Percentiles rank a stretch among this genome's conserved stretches.
These are phyloP conservation scores for Rhododendron ovatum DNA, from an alignment of 148 eudicot genomes.

Conservation along the genomic window DNA sequence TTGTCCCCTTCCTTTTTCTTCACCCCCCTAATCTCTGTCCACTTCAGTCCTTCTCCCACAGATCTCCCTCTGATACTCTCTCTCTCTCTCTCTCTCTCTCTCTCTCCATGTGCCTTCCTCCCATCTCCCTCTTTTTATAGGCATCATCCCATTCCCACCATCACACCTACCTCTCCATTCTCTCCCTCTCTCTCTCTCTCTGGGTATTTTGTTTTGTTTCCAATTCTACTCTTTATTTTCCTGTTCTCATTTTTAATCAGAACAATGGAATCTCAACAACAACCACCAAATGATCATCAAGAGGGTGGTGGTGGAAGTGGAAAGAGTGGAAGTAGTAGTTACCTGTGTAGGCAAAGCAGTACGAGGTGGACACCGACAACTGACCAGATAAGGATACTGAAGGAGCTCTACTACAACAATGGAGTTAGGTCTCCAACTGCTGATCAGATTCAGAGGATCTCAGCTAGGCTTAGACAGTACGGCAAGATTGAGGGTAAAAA, in stretches of 20 bases:
- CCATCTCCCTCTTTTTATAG: slow-evolving; percentile 13
- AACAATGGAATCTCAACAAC: slow-evolving; percentile 52
- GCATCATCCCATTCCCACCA: slow-evolving; percentile 11
- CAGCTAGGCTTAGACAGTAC: slow-evolving; percentile 76
- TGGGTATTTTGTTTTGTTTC: slow-evolving; percentile 11
- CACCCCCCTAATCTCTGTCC: slow-evolving; percentile 40
- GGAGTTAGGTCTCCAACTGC: slow-evolving; percentile 87
- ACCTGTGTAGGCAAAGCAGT: slow-evolving; percentile 69
- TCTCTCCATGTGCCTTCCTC: slow-evolving; percentile 43
- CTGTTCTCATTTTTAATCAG: not conserved
- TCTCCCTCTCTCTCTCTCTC: slow-evolving; percentile 12
- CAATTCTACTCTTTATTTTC: slow-evolving; percentile 7
- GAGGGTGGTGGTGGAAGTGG: slow-evolving; percentile 15
- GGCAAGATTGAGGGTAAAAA: slow-evolving; percentile 98
- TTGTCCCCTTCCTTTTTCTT: slow-evolving; percentile 85
- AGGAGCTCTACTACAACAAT: slow-evolving; percentile 92
- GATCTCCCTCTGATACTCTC: slow-evolving; percentile 59
- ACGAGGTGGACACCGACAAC: slow-evolving; percentile 80
- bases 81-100: slow-evolving; percentile 18
- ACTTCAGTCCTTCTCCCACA: slow-evolving; percentile 92
- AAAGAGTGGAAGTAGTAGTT: slow-evolving; percentile 21
- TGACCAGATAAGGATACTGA: slow-evolving; percentile 86
- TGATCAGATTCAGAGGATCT: slow-evolving; percentile 87
- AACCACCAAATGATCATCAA: slow-evolving; percentile 13
- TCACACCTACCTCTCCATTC: not conserved